Base-by-base conservation (phyloP, 345 rosid species). In the Crucihimalaya himalaica region DNA sequence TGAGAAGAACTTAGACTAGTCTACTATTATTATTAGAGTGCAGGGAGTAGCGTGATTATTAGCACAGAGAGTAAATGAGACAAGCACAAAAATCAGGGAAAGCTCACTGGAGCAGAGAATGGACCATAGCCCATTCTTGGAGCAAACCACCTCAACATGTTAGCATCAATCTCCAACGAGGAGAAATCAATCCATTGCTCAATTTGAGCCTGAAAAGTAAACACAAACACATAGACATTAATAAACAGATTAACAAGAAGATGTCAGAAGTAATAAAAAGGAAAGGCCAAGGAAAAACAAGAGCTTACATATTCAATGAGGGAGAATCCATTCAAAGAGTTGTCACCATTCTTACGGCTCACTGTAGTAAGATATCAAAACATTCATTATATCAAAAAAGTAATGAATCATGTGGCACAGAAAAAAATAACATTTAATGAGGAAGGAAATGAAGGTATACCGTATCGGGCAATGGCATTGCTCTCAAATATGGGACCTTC, bases 171-270 rank as follows among this genome's bases (percentile, higher is more conserved):
- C 87, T 96, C 99, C 73, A 80, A 34, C 1, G 98, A 13, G 58
- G 90, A 66, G 52, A 96, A 92, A 71, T 96, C 98, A 75, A 86
- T 96, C 99, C 99, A 96, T 46, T 96, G 99, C 82, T 96, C 97
- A 39, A 92, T 82, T 40, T 19, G 96, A 32, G 82, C 99, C 99
- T 96, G 58, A 15, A 63, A 58, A 60, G n/a, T 14, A 70, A 37
- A 42, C 6, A 28, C 9, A 32, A 40, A 20, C 37, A 65, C 56
- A 29, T 25, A 53, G 6, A 1, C 51, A 50, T 66, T 27, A 47
- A 35, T 28, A 32, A 23, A 13, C 2, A 34, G 39, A 29, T 1
- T 0, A 56, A 29, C 18, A 39, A 20, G 16, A 45, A 43, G 8
- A 39, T 23, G 45, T 9, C 0, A 31, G 21, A 58, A 4, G 37